Conservation (phyloP, 371 early-diverging fungal species). For the Mortierella polycephala region DNA sequence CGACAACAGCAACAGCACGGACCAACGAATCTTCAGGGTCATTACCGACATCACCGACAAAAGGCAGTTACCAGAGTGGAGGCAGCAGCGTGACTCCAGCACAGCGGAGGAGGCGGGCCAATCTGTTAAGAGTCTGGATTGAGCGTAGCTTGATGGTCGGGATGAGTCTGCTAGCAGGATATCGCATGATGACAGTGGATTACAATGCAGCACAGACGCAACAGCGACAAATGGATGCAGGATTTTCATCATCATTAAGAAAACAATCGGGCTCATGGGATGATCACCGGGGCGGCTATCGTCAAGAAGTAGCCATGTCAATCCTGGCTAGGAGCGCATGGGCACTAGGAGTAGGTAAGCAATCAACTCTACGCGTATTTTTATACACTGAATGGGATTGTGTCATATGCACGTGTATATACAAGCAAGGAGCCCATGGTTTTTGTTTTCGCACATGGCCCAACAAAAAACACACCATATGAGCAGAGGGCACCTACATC, state of each 20-base stretch:
- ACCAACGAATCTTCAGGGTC: neutral
- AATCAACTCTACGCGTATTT: too few relatives aligned
- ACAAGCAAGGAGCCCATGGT: too few relatives aligned
- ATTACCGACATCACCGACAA: neutral
- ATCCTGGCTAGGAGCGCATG: conserved; percentile 34
- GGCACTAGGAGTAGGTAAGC: conserved; percentile 49
- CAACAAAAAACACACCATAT: too few relatives aligned
- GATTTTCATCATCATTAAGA: conserved; percentile 1
- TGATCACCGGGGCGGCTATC: neutral
- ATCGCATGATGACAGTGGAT: conserved; percentile 51
- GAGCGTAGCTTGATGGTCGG: conserved; percentile 50
- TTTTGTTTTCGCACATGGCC: too few relatives aligned
- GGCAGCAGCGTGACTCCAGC: conserved; percentile 8
- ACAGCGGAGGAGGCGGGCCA: conserved; percentile 37
- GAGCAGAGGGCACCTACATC: too few relatives aligned
- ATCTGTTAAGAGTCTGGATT: conserved; percentile 47
- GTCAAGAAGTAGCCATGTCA: conserved; percentile 11
- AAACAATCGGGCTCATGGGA: neutral
- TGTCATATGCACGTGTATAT: too few relatives aligned
- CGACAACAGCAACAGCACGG: neutral
- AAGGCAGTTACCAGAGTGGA: neutral
- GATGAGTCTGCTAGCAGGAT: conserved; percentile 47
- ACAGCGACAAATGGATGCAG: neutral
- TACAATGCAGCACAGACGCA: conserved; percentile 5
- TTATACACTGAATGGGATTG: too few relatives aligned